phyloP scores from a whole-genome alignment of 352 stramenopile genomes.

The Phytopythium litorale region DNA sequence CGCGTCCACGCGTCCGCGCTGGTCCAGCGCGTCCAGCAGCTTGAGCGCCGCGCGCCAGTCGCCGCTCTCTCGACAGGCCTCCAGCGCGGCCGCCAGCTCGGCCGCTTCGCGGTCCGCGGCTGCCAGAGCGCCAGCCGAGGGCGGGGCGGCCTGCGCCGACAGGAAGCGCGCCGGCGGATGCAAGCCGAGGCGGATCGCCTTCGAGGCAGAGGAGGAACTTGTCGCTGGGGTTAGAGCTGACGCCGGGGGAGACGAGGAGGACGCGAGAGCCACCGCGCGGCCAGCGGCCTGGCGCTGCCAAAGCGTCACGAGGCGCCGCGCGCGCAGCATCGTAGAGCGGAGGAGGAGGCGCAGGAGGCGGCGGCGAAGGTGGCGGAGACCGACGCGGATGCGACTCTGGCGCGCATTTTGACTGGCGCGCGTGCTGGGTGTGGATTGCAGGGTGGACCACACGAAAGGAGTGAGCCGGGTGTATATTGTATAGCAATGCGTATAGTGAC shows the following conservation, averaged over 20 bases:
- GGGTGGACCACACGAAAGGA: not conserved
- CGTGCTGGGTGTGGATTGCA: not conserved
- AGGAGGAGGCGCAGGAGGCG: not conserved
- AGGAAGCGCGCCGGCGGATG: conserved; percentile 10
- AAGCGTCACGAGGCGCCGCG: conserved; percentile 31
- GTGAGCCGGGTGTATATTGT: too few species aligned
- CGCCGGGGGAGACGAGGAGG: conserved; percentile 3
- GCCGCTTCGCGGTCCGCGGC: conserved; percentile 17
- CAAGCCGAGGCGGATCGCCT: not conserved
- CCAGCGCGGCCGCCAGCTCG: conserved; percentile 37
- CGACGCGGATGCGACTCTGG: not conserved
- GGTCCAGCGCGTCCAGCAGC: conserved; percentile 66
- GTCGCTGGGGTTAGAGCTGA: not conserved
- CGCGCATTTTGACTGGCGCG: not conserved
- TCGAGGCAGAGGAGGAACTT: conserved; percentile 11
- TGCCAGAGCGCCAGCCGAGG: not conserved
- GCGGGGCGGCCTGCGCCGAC: conserved; percentile 9
- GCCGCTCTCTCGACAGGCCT: conserved; percentile 48
- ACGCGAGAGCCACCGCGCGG: not conserved
- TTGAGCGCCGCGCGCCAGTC: conserved; percentile 76
- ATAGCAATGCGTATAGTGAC: too few species aligned
- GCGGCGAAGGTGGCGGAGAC: not conserved
- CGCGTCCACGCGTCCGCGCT: conserved; percentile 45
- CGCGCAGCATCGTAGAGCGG: conserved; percentile 19
- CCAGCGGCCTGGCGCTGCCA: conserved; percentile 17